These are phyloP conservation scores for Auxenochlorella pyrenoidosa DNA, from an alignment of 139 green algal species.

Conservation along the genomic window DNA sequence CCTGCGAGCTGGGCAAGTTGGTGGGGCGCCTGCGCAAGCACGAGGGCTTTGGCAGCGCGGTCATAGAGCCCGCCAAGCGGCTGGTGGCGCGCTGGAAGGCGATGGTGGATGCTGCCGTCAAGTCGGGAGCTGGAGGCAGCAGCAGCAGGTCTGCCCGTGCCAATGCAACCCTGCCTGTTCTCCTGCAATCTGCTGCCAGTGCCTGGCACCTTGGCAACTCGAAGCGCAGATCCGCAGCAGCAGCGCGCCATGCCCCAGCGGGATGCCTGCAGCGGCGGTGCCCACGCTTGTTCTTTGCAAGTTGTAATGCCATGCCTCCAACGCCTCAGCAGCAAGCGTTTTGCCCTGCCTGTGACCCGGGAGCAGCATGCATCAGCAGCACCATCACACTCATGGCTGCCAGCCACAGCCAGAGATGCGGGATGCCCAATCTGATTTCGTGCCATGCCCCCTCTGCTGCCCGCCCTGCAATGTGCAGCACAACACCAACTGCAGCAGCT, in stretches of 20 bases:
- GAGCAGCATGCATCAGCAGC: too few relatives aligned
- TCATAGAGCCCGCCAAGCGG: conserved; percentile 21
- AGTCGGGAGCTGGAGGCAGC: neutral
- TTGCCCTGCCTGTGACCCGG: too few relatives aligned
- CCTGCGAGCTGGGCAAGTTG: conserved; percentile 45
- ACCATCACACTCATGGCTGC: too few relatives aligned
- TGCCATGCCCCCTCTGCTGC: neutral
- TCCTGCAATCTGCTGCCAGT: neutral
- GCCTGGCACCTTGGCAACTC: neutral
- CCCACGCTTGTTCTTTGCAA: too few relatives aligned
- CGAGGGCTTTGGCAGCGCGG: neutral
- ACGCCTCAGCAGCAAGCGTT: too few relatives aligned
- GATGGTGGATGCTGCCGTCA: conserved; percentile 26
- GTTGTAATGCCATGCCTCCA: too few relatives aligned
- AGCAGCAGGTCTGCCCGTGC: neutral
- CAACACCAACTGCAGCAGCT: neutral
- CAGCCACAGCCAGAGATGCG: neutral
- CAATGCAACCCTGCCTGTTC: neutral
- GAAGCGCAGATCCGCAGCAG: neutral
- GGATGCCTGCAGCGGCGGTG: neutral
- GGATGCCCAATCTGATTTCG: neutral
- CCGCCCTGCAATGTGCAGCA: neutral
- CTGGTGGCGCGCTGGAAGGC: conserved; percentile 50
- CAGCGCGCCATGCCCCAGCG: neutral
- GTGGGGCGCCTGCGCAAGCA: conserved; percentile 46